phyloP scores from a whole-genome alignment of 148 eudicot species.

The Selenicereus undatus region DNA sequence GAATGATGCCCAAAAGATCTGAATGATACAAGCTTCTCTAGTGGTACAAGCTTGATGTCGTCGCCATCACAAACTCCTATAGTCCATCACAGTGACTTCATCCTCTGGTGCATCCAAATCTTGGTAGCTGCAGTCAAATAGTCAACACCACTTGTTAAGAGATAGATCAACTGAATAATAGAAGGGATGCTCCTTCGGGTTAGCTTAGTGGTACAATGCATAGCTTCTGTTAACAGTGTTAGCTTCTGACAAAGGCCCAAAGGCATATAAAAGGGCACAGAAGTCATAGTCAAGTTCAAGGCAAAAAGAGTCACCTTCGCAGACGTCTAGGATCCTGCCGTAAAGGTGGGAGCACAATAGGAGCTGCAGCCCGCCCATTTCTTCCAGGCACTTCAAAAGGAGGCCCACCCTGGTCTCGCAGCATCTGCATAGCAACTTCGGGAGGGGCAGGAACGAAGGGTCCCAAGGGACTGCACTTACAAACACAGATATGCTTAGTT shows the following conservation, averaged over 20 bases:
- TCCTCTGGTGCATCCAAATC: constrained; percentile 98
- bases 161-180: neutral
- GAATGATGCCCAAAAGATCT: neutral
- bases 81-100: constrained; percentile 97
- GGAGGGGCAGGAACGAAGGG: constrained; percentile 99
- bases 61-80: constrained; percentile 63
- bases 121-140: constrained; percentile 63
- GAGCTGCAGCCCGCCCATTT: constrained; percentile 57
- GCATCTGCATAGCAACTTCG: constrained; percentile 93
- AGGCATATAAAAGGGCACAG: neutral
- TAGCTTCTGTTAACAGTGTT: too few relatives aligned
- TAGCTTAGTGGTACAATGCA: too few relatives aligned
- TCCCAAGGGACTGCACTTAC: constrained; percentile 76
- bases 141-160: neutral
- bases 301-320: constrained; percentile 50
- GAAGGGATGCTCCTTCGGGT: too few relatives aligned
- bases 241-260: too few relatives aligned
- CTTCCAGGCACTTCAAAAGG: constrained; percentile 72
- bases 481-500: constrained; percentile 8
- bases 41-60: neutral
- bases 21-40: too few relatives aligned
- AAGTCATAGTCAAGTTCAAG: neutral
- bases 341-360: constrained; percentile 78
- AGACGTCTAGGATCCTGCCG: constrained; percentile 94
- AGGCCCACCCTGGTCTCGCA: constrained; percentile 91